A percentile compares a stretch with the other conserved stretches of the same genome.
phyloP scores from a whole-genome alignment of 305 asterid genomes.

The Fraxinus platypoda region DNA sequence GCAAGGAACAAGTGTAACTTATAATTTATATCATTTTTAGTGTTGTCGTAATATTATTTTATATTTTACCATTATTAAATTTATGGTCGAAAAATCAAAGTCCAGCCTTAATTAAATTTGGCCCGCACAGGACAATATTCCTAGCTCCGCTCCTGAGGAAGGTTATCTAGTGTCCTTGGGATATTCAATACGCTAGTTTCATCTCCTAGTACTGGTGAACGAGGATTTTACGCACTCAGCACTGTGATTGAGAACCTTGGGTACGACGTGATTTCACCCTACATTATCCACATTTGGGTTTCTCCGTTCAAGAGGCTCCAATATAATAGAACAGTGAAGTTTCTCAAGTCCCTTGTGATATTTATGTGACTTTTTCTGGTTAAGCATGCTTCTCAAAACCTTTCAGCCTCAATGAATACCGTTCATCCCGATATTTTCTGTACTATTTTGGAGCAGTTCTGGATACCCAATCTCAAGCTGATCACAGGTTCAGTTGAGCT shows the following conservation, averaged over 20 bases:
- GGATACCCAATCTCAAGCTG: slow-evolving; percentile 77
- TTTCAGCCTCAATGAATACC: slow-evolving; percentile 60
- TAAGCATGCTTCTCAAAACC: slow-evolving; percentile 69
- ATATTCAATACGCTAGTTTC: slow-evolving; percentile 64
- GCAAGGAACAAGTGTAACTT: no score
- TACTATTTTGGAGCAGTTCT: slow-evolving; percentile 60
- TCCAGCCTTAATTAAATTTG: no score
- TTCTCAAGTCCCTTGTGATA: slow-evolving; percentile 67
- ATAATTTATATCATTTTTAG: no score
- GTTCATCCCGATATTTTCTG: slow-evolving; percentile 68
- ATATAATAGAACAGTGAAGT: slow-evolving; percentile 50
- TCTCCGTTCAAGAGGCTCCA: slow-evolving; percentile 66
- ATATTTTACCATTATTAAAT: no score
- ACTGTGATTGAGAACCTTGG: slow-evolving; percentile 83
- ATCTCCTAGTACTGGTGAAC: slow-evolving; percentile 70
- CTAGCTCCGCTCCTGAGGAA: no score
- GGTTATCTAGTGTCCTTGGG: slow-evolving; percentile 66
- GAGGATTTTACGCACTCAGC: slow-evolving; percentile 87
- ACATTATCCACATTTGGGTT: slow-evolving; percentile 69
- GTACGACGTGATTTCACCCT: slow-evolving; percentile 58
- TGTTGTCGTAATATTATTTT: no score
- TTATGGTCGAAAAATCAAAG: no score
- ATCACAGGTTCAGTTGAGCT: slow-evolving; percentile 73
- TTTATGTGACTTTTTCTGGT: slow-evolving; percentile 85
- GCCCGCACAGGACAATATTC: no score